phyloP scores from a whole-genome alignment of 257 asterid species.

The Przewalskia tangutica region DNA sequence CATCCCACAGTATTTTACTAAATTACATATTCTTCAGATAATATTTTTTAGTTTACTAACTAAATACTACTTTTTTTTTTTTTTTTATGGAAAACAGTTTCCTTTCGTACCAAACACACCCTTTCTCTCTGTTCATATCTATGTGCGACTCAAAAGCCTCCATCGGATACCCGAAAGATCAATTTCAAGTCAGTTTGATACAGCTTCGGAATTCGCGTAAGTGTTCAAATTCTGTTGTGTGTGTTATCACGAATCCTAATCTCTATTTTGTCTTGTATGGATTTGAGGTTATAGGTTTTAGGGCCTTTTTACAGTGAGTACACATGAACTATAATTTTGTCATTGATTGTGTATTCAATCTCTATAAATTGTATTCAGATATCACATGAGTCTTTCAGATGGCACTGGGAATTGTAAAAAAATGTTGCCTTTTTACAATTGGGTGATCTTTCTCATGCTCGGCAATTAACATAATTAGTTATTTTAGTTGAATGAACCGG shows the following conservation, averaged over 20 bases:
- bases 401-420: background rate
- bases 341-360: background rate
- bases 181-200: constrained; percentile 23
- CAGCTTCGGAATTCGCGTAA: constrained; percentile 18
- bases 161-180: constrained; percentile 22
- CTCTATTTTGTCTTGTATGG: background rate
- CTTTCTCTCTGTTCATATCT: constrained; percentile 15
- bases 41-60: too few species aligned
- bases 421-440: background rate
- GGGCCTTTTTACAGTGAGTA: background rate
- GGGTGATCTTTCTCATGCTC: background rate
- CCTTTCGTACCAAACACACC: background rate
- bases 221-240: constrained; percentile 1
- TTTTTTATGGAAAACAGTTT: too few species aligned
- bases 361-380: background rate
- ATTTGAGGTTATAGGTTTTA: background rate
- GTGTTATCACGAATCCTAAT: constrained; percentile 18
- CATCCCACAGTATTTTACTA: too few species aligned
- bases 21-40: too few species aligned
- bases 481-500: background rate
- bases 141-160: constrained; percentile 45
- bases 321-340: background rate
- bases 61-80: too few species aligned
- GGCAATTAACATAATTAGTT: background rate
- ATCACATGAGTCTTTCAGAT: background rate